phyloP scores from a whole-genome alignment of 495 filamentous ascomycete species.

The Penicillium alfredii region DNA sequence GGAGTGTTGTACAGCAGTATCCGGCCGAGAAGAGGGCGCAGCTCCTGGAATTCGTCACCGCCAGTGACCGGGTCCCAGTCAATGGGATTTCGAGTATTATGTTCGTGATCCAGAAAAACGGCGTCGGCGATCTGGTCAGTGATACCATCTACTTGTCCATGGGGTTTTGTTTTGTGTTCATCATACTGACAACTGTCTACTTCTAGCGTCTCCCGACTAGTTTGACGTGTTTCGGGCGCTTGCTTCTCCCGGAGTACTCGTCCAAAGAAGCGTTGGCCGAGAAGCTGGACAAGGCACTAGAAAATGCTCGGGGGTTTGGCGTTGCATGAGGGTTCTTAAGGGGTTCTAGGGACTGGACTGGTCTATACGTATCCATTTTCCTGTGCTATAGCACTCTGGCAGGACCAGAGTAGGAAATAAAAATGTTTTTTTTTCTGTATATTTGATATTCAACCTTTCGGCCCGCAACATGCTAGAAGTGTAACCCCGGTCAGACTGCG shows the following conservation, averaged over 20 bases:
- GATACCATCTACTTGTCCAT: not conserved
- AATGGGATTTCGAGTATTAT: slow-evolving; percentile 71
- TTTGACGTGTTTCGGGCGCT: slow-evolving; percentile 82
- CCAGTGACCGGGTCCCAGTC: slow-evolving; percentile 82
- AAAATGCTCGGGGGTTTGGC: slow-evolving; percentile 93
- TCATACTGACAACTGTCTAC: slow-evolving; percentile 13
- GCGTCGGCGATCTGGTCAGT: slow-evolving; percentile 53
- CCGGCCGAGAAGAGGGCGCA: slow-evolving; percentile 57
- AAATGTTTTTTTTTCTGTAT: no score
- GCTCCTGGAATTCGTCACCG: slow-evolving; percentile 91
- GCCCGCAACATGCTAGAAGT: no score
- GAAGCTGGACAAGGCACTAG: slow-evolving; percentile 73
- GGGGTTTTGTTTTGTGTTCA: not conserved
- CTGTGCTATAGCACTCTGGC: slow-evolving; percentile 3
- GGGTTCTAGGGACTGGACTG: slow-evolving; percentile 4
- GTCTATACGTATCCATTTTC: slow-evolving; percentile 19
- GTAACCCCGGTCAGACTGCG: no score
- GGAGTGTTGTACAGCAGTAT: slow-evolving; percentile 66
- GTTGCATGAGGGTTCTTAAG: slow-evolving; percentile 41
- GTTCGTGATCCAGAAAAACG: slow-evolving; percentile 79
- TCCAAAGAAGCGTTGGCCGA: slow-evolving; percentile 60
- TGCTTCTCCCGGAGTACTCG: slow-evolving; percentile 78
- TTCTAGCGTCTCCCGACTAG: slow-evolving; percentile 67
- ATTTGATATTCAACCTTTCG: no score
- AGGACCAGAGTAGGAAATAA: no score